Percentiles rank a stretch among this genome's conserved stretches.
Conservation (phyloP, 345 rosid genomes). For the Pelargonium nanum region DNA sequence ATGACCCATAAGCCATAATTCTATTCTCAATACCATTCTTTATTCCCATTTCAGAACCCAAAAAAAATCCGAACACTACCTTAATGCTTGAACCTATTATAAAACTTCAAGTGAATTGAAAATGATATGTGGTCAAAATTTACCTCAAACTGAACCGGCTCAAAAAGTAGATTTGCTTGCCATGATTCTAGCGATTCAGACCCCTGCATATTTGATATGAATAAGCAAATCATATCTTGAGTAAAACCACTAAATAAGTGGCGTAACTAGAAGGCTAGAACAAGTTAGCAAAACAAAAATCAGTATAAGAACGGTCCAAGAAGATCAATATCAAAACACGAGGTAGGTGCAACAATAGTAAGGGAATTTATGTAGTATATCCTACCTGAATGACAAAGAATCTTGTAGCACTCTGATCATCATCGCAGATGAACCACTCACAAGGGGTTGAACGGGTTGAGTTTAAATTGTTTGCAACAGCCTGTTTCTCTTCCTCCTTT, state of each 20-base stretch:
- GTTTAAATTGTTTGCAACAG: conserved; percentile 82
- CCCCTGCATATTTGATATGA: conserved; percentile 37
- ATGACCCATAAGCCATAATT: too few relatives aligned
- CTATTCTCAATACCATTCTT: too few relatives aligned
- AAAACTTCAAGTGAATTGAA: neutral
- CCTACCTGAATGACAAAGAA: conserved; percentile 85
- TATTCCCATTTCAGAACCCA: too few relatives aligned
- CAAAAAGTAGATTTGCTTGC: conserved; percentile 92
- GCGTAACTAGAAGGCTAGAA: too few relatives aligned
- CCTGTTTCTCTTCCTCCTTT: conserved; percentile 89
- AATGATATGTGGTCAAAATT: neutral
- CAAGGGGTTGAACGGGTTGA: conserved; percentile 73
- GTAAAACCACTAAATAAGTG: too few relatives aligned
- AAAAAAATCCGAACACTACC: too few relatives aligned
- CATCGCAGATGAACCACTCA: conserved; percentile 92
- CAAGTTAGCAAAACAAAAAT: neutral
- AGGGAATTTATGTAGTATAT: neutral
- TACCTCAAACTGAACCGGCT: conserved; percentile 87
- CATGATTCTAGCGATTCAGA: conserved; percentile 89
- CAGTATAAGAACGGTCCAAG: too few relatives aligned
- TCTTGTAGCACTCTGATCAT: conserved; percentile 59
- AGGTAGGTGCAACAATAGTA: too few relatives aligned
- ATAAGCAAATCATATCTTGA: neutral
- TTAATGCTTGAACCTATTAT: too few relatives aligned
- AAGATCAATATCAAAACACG: too few relatives aligned